Base-by-base conservation (phyloP, 768 basidiomycete species). In the Trametes meyenii region DNA sequence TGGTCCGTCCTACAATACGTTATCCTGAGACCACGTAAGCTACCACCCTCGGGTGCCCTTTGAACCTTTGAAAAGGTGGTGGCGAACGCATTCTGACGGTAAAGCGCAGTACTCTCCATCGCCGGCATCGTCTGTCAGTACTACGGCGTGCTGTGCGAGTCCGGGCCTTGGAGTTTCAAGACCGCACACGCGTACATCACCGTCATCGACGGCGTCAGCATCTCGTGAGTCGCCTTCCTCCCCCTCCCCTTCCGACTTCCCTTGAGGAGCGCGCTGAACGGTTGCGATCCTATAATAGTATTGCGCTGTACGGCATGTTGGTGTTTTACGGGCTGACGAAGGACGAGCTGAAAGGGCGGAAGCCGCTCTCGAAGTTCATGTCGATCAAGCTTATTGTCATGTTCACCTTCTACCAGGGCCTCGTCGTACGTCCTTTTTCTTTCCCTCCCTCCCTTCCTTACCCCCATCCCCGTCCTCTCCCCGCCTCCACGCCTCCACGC, bases 1-100 rank as follows among this genome's bases (percentile, higher is more conserved):
- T 96, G 93, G 92, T 79, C 83, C 42, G 94, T 96, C 7, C 75
- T 97, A 61, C 95, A 97, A 82, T 96, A 94, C 71, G 86, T 91
- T 23, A 83, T 94, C 59, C 76, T 94, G 44, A 81, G 90, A 55
- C 85, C 86, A 60, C 70, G 82, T 81, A 50, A 65, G 69, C 38
- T n/a, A 17, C 14, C 21, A 6, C 23, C 2, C 3, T 11, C 5
- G 8, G 21, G 14, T 2, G 8, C 10, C 0, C 23, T 4, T 21
- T 3, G 19, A 19, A 4, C 24, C 17, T n/a, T n/a, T n/a, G n/a
- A n/a, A n/a, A 45, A 46, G 2, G 12, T 24, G 11, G 24, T 3
- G n/a, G 8, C 11, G 10, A 11, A 19, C 21, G 19, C 21, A 35
- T 51, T 5, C 42, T 64, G 26, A 23, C 26, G 10, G 24, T 23